A percentile compares a stretch with the other conserved stretches of the same genome.
These are phyloP conservation scores for Trichoderma sp. DNA, from an alignment of 2,329 filamentous ascomycete species.

Conservation along the genomic window DNA sequence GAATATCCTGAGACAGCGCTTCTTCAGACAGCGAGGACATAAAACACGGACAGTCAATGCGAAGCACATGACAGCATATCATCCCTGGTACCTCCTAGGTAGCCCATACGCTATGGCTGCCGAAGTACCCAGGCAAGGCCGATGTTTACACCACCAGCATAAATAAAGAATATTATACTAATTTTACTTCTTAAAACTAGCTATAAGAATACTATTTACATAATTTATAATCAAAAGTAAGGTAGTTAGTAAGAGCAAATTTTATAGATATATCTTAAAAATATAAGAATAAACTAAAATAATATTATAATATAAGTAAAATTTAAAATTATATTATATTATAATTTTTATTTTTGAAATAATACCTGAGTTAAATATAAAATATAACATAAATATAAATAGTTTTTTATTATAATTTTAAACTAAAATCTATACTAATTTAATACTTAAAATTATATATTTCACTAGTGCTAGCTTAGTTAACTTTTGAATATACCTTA, in stretches of 20 bases:
- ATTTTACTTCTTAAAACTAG: not conserved
- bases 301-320: not conserved
- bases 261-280: not conserved
- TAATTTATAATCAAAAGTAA: too few relatives aligned
- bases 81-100: not conserved
- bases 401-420: too few relatives aligned
- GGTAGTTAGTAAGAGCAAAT: too few relatives aligned
- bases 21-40: not conserved
- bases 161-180: not conserved
- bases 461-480: not conserved
- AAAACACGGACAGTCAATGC: not conserved
- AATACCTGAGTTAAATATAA: not conserved
- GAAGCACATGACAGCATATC: conserved; percentile 5
- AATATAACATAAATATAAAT: not conserved
- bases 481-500: not conserved
- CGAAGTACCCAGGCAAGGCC: not conserved
- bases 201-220: not conserved
- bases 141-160: not conserved
- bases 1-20: conserved; percentile 2
- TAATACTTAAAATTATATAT: not conserved
- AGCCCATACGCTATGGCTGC: not conserved
- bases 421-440: not conserved
- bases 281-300: not conserved
- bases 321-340: not conserved
- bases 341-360: too few relatives aligned